Evolutionary conservation across 352 stramenopile genomes (phyloP), one percentile per base, ranked within the genome.

Genomic region (Globisporangium irregulare): DNA sequence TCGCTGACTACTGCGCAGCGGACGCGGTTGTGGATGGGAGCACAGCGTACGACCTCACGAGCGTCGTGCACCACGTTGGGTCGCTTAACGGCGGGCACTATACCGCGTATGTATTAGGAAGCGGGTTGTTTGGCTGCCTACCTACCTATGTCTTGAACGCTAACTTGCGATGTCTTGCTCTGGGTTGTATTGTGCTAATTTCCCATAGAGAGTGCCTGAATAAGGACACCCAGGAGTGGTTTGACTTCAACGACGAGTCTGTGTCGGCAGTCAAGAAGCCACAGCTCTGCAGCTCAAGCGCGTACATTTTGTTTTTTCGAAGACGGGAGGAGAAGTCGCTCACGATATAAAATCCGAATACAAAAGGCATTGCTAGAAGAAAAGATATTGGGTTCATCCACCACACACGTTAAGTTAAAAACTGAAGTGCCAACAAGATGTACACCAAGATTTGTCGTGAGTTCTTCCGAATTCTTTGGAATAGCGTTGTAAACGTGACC

Each of bases 251-350:
- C 68, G 86, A 94, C 64, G 73, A 71, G 60, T 82, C 71, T 22
- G 86, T 94, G 5, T 91, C 84, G 57, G 59, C 67, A 4, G 67
- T 93, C 70, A 88, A 88, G 70, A 89, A 86, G 67, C 83, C 83
- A 12, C 76, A 89, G 57, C 65, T 90, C 10, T 70, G 67, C 34
- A 93, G 83, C 68, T 76, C 80, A 10, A 90, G 77, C 60, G 82
- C 86, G 15, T 94, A 94, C 72, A 89, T 94, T 73, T 74, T 94
- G 36, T 94, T 94, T 64, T 94, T 86, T 71, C 74, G 81, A 58
- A 73, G 86, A 43, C 73, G 81, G 56, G 71, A 79, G 55, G 82
- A 89, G 54, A 75, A 87, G 57, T 86, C 80, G 9, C 73, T 89
- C 53, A 89, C 82, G 29, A 87, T 91, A 67, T 38, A 32, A 32